Evolutionary conservation across 371 early-diverging fungal genomes (phyloP).

Genomic region (Mucor sp.): DNA sequence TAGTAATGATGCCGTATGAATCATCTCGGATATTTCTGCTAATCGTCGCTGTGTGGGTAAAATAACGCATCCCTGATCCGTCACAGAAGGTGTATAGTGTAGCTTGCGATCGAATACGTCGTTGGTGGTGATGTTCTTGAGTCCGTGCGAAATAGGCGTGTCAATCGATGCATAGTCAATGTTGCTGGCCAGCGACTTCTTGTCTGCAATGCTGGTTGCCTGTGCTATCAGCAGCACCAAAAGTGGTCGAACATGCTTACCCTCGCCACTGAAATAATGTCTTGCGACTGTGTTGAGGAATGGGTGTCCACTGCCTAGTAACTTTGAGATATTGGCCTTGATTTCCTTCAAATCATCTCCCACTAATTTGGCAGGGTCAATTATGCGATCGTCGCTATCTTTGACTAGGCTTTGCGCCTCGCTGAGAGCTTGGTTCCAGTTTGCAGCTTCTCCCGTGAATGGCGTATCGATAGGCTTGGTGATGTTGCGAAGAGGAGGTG

Average conservation of each 20-base stretch:
- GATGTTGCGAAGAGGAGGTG: constrained; percentile 13
- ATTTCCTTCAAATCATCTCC: constrained; percentile 81
- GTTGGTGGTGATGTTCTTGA: constrained; percentile 40
- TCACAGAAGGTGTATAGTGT: constrained; percentile 53
- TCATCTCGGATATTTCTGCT: constrained; percentile 96
- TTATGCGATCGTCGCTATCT: constrained; percentile 35
- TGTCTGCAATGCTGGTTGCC: constrained; percentile 63
- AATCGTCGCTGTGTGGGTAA: constrained; percentile 90
- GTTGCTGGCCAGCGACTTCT: constrained; percentile 19
- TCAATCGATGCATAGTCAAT: constrained; percentile 45
- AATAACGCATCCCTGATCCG: constrained; percentile 61
- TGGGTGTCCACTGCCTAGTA: constrained; percentile 87
- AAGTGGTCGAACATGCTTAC: constrained; percentile 93
- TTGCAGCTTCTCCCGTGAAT: constrained; percentile 42
- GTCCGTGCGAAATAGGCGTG: constrained; percentile 49
- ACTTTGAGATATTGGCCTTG: constrained; percentile 81
- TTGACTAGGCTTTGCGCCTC: constrained; percentile 53
- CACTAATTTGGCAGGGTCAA: constrained; percentile 66
- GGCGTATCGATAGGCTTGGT: constrained; percentile 22
- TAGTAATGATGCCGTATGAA: constrained; percentile 93
- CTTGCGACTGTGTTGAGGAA: constrained; percentile 83
- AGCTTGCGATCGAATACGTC: constrained; percentile 35
- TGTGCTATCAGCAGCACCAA: constrained; percentile 88
- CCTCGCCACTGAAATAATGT: constrained; percentile 89
- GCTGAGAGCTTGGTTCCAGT: constrained; percentile 58